A percentile compares a stretch with the other conserved stretches of the same genome.
These are phyloP conservation scores for Rhizopogon roseolus DNA, from an alignment of 768 basidiomycete genomes.

Conservation along the genomic window DNA sequence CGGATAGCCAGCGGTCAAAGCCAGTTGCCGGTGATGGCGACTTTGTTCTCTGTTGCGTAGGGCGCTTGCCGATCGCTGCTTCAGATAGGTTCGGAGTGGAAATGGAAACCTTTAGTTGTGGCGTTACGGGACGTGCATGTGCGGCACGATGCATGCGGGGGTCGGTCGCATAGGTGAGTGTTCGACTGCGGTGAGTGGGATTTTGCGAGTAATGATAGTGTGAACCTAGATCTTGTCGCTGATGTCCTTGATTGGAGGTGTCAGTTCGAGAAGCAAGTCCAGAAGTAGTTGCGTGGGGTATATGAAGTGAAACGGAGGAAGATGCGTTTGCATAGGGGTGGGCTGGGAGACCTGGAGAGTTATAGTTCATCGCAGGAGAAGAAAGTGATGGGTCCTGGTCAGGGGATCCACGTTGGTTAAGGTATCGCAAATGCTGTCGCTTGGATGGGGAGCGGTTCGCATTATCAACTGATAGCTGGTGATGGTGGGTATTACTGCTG, in stretches of 20 bases:
- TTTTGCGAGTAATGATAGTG: slow-evolving; percentile 8
- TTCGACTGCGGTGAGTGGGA: neutral
- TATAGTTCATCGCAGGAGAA: slow-evolving; percentile 7
- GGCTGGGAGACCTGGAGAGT: slow-evolving; percentile 19
- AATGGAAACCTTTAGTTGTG: slow-evolving; percentile 44
- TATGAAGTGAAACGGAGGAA: slow-evolving; percentile 13
- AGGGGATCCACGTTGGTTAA: slow-evolving; percentile 7
- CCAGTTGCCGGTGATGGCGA: slow-evolving; percentile 22
- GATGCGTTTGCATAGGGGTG: slow-evolving; percentile 53
- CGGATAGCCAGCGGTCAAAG: slow-evolving; percentile 63
- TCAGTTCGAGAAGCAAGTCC: slow-evolving; percentile 13
- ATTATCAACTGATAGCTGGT: slow-evolving; percentile 11
- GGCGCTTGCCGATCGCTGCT: slow-evolving; percentile 3
- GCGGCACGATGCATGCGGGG: neutral
- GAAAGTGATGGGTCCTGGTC: slow-evolving; percentile 15
- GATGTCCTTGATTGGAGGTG: slow-evolving; percentile 11
- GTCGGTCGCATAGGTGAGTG: neutral
- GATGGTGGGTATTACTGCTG: slow-evolving; percentile 5
- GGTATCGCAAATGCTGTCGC: slow-evolving; percentile 14
- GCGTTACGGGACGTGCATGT: neutral
- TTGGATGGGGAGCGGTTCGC: slow-evolving; percentile 10
- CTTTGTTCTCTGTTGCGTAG: slow-evolving; percentile 13
- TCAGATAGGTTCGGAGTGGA: slow-evolving; percentile 64
- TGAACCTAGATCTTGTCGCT: slow-evolving; percentile 5
- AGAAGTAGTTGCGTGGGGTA: slow-evolving; percentile 7